Evolutionary conservation across 1,284 basidiomycete genomes (phyloP), one percentile per base, ranked within the genome.

Genomic region (Boletus hoseneyae): DNA sequence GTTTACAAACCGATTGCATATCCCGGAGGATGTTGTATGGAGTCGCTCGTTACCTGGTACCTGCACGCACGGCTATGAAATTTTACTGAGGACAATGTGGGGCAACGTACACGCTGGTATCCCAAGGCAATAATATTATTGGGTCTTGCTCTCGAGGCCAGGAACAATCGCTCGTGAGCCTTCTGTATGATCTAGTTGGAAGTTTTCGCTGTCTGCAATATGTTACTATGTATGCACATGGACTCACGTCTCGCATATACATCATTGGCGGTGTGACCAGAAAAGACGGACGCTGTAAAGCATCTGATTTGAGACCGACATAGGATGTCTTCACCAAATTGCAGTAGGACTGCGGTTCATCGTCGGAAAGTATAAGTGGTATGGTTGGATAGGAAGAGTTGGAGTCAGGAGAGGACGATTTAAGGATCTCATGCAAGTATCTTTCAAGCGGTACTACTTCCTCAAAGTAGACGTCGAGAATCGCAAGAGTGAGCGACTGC

Each of bases 1-100:
- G 62, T 94, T 94, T 21, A 87, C 72, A 56, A 80, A 84, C 46
- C 73, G 75, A 62, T 84, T 90, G 19, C 71, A 75, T 42, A 87
- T 73, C 15, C 72, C 71, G 13, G 66, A 55, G 6, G 68, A 58
- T 12, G 64, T 60, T 16, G 61, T 55, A 29, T 64, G 54, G 3
- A 16, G 15, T 36, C 45, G 55, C 12, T 47, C 54, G 9, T 53
- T 52, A 30, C 55, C 53, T 11, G 42, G 35, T 18, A 37, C 55
- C 64, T 69, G 35, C 7, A 3, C n/a, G 12, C 23, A 36, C 5
- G 6, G 11, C 13, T 27, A 47, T 42, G 15, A 33, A 21, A 21
- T 18, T 4, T 29, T 21, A 35, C 21, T 3, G 15, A n/a, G 33
- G 33, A 52, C 40, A n/a, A 45, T 12, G 18, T 1, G 2, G 21